Base-by-base conservation (phyloP, 805 yeast genomes). In the Yarrowia hollandica region DNA sequence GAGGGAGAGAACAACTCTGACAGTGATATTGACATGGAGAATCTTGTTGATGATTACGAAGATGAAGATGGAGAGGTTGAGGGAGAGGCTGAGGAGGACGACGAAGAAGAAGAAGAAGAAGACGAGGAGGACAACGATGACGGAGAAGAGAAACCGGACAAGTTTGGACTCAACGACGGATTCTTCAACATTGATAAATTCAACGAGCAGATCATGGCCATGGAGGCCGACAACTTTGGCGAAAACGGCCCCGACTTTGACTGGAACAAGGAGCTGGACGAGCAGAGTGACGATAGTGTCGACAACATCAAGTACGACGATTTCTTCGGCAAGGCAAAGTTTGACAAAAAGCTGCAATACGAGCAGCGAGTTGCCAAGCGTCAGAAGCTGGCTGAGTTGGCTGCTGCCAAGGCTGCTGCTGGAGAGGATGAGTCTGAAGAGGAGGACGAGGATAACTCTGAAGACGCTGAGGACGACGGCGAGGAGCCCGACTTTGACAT, bases 171-270 rank as follows among this genome's bases (percentile, higher is more conserved):
- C 26, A 88, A 91, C 68, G 96, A 89, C 66, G 88, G 83, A 6
- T 85, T 90, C 65, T 92, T 92, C 68, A 83, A 88, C 61, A 82
- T 92, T 38, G 96, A 90, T 64, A 88, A 86, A 58, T 92, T 88
- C 75, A 88, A 86, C 72, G 81, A 79, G 67, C 90, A 84, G 69
- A 82, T 84, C n/a, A 67, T 87, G 38, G 86, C 80, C 4, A 78
- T 82, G 65, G 92, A 86, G 62, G 70, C 76, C 12, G 73, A 72
- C 14, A 71, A 69, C 19, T 75, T 70, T 28, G 78, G 77, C 42
- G 79, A 77, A 33, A 78, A 79, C 35, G 77, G 73, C 22, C 82
- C 77, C 30, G 75, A 74, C 16, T 71, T 80, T 26, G 82, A 80
- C 64, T 78, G 71, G 61, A 76, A 75, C 58, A 73, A 69, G n/a